Evolutionary conservation across 495 filamentous ascomycete genomes (phyloP).

Genomic region (Aspergillus bertholletiae): DNA sequence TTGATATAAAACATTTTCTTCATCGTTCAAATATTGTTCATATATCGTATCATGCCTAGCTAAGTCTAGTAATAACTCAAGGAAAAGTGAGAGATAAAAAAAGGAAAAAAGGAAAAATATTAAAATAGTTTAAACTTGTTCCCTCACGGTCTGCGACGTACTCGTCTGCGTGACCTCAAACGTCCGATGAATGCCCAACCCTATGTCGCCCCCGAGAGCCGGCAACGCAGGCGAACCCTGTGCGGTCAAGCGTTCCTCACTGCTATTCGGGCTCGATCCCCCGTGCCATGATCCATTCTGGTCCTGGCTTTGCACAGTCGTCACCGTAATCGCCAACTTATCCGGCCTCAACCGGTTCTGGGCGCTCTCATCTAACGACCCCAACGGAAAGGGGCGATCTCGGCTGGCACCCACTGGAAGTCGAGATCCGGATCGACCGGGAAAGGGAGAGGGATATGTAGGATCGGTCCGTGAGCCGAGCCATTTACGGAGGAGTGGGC

Average conservation of each 20-base stretch:
- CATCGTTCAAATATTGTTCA: neutral
- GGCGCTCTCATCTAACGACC: slow-evolving; percentile 25
- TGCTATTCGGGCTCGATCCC: slow-evolving; percentile 24
- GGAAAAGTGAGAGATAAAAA: neutral
- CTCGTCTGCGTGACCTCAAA: slow-evolving; percentile 35
- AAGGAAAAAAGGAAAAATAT: slow-evolving; percentile 3
- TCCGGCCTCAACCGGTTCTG: slow-evolving; percentile 31
- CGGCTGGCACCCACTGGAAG: slow-evolving; percentile 9
- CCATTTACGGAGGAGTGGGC: slow-evolving; percentile 40
- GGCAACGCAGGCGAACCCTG: slow-evolving; percentile 10
- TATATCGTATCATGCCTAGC: neutral
- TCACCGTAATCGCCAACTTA: slow-evolving; percentile 36
- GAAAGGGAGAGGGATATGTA: slow-evolving; percentile 22
- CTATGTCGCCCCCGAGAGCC: slow-evolving; percentile 15
- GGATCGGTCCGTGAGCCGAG: slow-evolving; percentile 23
- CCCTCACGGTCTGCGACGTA: slow-evolving; percentile 7
- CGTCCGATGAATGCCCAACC: slow-evolving; percentile 32
- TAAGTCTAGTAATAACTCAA: neutral
- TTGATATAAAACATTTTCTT: neutral
- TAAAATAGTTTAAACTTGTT: slow-evolving; percentile 27
- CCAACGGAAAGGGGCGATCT: slow-evolving; percentile 24
- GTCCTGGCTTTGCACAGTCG: slow-evolving; percentile 35
- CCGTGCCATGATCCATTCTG: slow-evolving; percentile 22
- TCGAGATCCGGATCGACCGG: slow-evolving; percentile 21
- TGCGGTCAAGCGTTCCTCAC: slow-evolving; percentile 32